Evolutionary conservation across 140 eudicot genomes (phyloP).

Genomic region (Senecio squalidus): DNA sequence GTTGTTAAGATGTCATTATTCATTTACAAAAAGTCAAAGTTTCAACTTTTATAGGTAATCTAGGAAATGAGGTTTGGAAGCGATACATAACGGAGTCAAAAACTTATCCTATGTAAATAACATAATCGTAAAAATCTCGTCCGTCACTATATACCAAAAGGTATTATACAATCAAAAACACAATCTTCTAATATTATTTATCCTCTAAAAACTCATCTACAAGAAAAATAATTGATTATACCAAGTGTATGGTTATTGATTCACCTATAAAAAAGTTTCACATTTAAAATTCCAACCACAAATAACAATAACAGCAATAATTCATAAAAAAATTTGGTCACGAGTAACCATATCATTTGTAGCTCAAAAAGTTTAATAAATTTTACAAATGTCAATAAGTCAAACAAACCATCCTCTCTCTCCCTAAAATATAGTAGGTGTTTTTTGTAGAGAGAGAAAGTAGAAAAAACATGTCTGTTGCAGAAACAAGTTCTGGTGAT

Average conservation of each 20-base stretch:
- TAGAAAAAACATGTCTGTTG: background rate
- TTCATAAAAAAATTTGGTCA: slow-evolving; percentile 11
- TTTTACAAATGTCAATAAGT: slow-evolving; percentile 18
- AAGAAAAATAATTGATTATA: background rate
- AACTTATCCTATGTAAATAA: too few species aligned
- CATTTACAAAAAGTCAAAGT: too few species aligned
- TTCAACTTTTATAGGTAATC: too few species aligned
- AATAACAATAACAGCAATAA: background rate
- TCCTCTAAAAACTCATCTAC: too few species aligned
- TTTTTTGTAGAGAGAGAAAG: background rate
- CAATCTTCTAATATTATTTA: too few species aligned
- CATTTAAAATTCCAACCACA: slow-evolving; percentile 13
- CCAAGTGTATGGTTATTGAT: slow-evolving; percentile 19
- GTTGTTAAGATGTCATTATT: too few species aligned
- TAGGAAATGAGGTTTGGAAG: too few species aligned
- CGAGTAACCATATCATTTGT: slow-evolving; percentile 19
- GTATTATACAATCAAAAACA: too few species aligned
- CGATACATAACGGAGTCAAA: too few species aligned
- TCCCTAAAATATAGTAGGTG: background rate
- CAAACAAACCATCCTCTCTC: slow-evolving; percentile 17
- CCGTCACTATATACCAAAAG: too few species aligned
- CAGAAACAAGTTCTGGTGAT: slow-evolving; percentile 31
- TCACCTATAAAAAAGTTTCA: slow-evolving; percentile 15
- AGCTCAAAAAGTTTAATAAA: slow-evolving; percentile 16
- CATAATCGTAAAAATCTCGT: too few species aligned